Percentiles rank a stretch among this genome's conserved stretches.
Evolutionary conservation across 306 rosid species (phyloP).

Genomic region (Acacia melanoxylon): DNA sequence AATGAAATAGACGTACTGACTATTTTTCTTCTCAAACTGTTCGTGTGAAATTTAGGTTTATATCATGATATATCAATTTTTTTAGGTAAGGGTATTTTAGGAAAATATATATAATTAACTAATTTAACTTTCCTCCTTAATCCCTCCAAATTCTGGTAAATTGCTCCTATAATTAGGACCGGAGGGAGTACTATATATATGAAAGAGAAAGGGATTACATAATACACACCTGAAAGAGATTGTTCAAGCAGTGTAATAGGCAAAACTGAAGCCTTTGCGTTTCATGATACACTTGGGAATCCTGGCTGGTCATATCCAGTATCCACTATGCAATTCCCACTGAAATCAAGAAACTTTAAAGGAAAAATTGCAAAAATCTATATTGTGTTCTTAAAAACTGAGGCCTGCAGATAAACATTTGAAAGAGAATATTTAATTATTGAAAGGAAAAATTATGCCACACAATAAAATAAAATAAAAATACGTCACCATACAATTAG

Average conservation of each 20-base stretch:
- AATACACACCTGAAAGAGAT: conserved; percentile 79
- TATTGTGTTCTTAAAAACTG: background rate
- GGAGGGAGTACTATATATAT: no score
- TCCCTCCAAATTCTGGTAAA: no score
- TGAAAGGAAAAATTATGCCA: background rate
- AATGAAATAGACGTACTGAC: no score
- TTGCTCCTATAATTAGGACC: no score
- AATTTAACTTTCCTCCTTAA: no score
- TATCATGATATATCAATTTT: no score
- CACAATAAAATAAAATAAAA: background rate
- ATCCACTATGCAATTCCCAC: background rate
- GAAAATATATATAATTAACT: no score
- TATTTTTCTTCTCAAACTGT: no score
- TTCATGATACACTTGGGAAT: conserved; percentile 72
- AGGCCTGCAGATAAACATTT: background rate
- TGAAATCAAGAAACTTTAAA: background rate
- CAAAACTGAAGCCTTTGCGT: conserved; percentile 82
- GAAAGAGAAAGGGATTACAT: background rate
- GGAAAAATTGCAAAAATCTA: background rate
- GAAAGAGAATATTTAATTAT: background rate
- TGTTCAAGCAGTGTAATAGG: conserved; percentile 84
- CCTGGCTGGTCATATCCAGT: conserved; percentile 48
- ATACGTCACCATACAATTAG: background rate
- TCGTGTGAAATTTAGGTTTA: no score
- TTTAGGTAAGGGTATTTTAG: no score